A percentile compares a stretch with the other conserved stretches of the same genome.
Evolutionary conservation across 805 yeast species (phyloP).

Genomic region (Wilhelminamyces savonicus): DNA sequence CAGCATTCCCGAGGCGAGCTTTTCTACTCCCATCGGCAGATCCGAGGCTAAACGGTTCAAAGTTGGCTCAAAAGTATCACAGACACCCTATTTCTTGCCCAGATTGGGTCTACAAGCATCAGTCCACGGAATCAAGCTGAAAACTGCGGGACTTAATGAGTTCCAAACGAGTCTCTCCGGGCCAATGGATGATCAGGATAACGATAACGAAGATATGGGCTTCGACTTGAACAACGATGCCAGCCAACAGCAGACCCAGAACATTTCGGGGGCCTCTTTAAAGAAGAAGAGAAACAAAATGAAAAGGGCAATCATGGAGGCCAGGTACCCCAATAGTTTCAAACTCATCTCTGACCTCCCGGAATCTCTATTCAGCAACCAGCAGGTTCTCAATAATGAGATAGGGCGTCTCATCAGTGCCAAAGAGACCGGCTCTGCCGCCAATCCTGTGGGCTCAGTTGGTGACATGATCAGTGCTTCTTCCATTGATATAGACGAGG

Average conservation of each 20-base stretch:
- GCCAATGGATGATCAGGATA: constrained; percentile 33
- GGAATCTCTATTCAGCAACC: constrained; percentile 28
- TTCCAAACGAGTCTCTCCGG: too few species aligned
- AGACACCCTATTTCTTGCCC: constrained; percentile 48
- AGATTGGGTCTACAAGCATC: constrained; percentile 58
- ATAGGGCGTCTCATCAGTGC: constrained; percentile 21
- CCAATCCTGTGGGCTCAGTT: neutral
- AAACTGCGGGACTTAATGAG: constrained; percentile 9
- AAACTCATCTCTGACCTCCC: constrained; percentile 29
- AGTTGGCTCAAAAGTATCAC: constrained; percentile 30
- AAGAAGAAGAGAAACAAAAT: constrained; percentile 26
- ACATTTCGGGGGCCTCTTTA: constrained; percentile 24
- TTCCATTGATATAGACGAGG: constrained; percentile 30
- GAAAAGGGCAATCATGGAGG: constrained; percentile 23
- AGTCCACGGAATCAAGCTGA: constrained; percentile 47
- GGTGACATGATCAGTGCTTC: constrained; percentile 9
- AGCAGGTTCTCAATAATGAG: constrained; percentile 23
- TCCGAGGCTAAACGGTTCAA: constrained; percentile 9
- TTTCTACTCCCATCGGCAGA: too few species aligned
- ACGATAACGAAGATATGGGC: constrained; percentile 46
- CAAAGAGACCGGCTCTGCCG: too few species aligned
- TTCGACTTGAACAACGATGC: constrained; percentile 15
- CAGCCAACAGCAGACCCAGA: constrained; percentile 5
- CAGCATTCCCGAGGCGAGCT: too few species aligned
- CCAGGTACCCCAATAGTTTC: constrained; percentile 30